Evolutionary conservation across 139 green algal genomes (phyloP), one percentile per base, ranked within the genome.

Genomic region (Chlamydomonas incerta): DNA sequence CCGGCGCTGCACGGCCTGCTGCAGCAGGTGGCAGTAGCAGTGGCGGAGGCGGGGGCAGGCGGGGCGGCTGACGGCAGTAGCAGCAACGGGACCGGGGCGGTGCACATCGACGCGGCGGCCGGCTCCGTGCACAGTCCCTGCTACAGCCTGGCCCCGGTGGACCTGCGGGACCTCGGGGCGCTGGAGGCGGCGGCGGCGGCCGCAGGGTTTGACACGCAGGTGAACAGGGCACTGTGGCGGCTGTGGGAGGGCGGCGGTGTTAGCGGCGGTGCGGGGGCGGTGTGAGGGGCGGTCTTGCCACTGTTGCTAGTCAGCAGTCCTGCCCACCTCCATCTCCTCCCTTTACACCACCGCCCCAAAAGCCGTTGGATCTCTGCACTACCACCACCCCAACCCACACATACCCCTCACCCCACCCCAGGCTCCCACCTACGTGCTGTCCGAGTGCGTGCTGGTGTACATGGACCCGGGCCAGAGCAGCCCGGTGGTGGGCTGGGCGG

Each of bases 371-470:
- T n/a, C n/a, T n/a, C n/a, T n/a, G n/a, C n/a, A n/a, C n/a, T n/a
- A n/a, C n/a, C n/a, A n/a, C n/a, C n/a, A n/a, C n/a, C n/a, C n/a
- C n/a, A n/a, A n/a, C n/a, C n/a, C n/a, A n/a, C n/a, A n/a, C n/a
- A n/a, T n/a, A 33, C 58, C 58, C 58, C 58, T 9, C 24, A 26
- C 58, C 9, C 58, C 3, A 5, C 2, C 58, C 3, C 58, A 66
- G 21, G 67, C 83, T 1, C 96, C 96, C 65, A 91, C 88, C n/a
- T 84, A 82, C 37, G 55, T 98, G 13, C 80, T 98, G 34, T 90
- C 90, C 8, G 96, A 98, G 90, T 98, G 96, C 73, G 95, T 98
- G 77, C 90, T 98, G 31, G 95, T 97, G 8, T 98, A 98, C 92
- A 88, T 98, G 91, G 89, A 96, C 72, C 91, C 95, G 0, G 57